These are phyloP conservation scores for Ruellia speciosa DNA, from an alignment of 305 asterid species.

Conservation along the genomic window DNA sequence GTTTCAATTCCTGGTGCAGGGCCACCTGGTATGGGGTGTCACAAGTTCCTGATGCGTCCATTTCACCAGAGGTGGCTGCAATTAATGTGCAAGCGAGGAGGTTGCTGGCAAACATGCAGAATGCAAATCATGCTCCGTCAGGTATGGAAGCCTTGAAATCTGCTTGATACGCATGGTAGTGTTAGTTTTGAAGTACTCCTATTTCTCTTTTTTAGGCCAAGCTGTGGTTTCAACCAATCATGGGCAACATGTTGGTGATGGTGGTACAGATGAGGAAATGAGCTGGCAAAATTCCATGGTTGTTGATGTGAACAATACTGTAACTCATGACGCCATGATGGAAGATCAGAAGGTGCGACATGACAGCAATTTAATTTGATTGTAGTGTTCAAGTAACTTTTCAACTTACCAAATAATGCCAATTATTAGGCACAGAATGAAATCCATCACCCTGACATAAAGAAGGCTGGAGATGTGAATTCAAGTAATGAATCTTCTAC, in stretches of 20 bases:
- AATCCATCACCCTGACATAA: slow-evolving; percentile 19
- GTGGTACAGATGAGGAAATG: slow-evolving; percentile 25
- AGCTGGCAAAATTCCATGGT: no score
- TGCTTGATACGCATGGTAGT: background rate
- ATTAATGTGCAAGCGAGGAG: slow-evolving; percentile 32
- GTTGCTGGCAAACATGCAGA: slow-evolving; percentile 26
- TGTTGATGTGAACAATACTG: no score
- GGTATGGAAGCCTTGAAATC: slow-evolving; percentile 29
- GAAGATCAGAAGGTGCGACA: slow-evolving; percentile 33
- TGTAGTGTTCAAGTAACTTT: slow-evolving; percentile 6
- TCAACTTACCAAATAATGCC: slow-evolving; percentile 19
- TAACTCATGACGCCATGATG: slow-evolving; percentile 15
- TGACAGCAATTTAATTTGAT: slow-evolving; percentile 7
- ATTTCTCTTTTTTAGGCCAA: slow-evolving; percentile 28
- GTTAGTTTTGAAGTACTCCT: slow-evolving; percentile 15
- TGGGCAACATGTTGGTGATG: slow-evolving; percentile 28
- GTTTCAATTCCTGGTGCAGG: slow-evolving; percentile 35
- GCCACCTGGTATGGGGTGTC: slow-evolving; percentile 32
- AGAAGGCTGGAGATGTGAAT: slow-evolving; percentile 10
- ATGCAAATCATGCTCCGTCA: slow-evolving; percentile 27
- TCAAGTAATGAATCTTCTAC: slow-evolving; percentile 27
- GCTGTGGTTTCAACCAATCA: slow-evolving; percentile 38
- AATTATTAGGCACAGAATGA: slow-evolving; percentile 29
- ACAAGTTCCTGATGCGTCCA: slow-evolving; percentile 28
- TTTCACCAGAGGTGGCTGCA: slow-evolving; percentile 30